A percentile compares a stretch with the other conserved stretches of the same genome.
These are phyloP conservation scores for Aspergillus uvarum DNA, from an alignment of 2,329 filamentous ascomycete genomes.

Conservation along the genomic window DNA sequence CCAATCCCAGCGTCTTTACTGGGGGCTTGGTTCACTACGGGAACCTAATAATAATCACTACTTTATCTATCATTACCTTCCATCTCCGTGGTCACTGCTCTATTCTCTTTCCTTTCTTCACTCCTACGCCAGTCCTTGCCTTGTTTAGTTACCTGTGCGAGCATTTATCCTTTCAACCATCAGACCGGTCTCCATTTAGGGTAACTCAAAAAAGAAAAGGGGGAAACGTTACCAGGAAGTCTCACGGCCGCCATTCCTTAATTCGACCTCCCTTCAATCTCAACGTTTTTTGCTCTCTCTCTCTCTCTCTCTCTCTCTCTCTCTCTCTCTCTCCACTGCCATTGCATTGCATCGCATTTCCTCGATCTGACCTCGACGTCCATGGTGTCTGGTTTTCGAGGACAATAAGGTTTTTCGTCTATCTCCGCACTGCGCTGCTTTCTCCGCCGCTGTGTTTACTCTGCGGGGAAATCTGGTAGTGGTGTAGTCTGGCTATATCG, in stretches of 20 bases:
- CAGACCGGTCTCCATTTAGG: neutral
- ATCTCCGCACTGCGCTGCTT: neutral
- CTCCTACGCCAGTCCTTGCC: slow-evolving; percentile 12
- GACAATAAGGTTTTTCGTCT: neutral
- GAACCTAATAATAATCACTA: neutral
- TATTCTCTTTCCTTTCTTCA: slow-evolving; percentile 1
- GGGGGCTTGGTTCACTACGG: slow-evolving; percentile 9
- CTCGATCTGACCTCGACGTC: neutral
- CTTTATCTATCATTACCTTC: slow-evolving; percentile 5
- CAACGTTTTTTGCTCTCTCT: neutral
- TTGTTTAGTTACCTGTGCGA: slow-evolving; percentile 7
- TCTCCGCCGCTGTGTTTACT: neutral
- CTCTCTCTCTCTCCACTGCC: neutral
- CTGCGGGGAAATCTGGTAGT: neutral
- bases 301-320: too few species aligned
- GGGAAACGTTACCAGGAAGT: neutral
- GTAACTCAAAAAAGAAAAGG: slow-evolving; percentile 4
- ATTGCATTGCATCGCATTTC: neutral
- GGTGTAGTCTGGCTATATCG: slow-evolving; percentile 5
- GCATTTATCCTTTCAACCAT: slow-evolving; percentile 7
- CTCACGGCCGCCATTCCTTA: slow-evolving; percentile 2
- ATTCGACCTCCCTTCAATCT: neutral
- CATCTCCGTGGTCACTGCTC: slow-evolving; percentile 7
- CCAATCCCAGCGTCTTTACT: slow-evolving; percentile 7
- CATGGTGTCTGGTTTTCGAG: neutral